These are phyloP conservation scores for Eucalyptus coolabah DNA, from an alignment of 345 rosid species.

Conservation along the genomic window DNA sequence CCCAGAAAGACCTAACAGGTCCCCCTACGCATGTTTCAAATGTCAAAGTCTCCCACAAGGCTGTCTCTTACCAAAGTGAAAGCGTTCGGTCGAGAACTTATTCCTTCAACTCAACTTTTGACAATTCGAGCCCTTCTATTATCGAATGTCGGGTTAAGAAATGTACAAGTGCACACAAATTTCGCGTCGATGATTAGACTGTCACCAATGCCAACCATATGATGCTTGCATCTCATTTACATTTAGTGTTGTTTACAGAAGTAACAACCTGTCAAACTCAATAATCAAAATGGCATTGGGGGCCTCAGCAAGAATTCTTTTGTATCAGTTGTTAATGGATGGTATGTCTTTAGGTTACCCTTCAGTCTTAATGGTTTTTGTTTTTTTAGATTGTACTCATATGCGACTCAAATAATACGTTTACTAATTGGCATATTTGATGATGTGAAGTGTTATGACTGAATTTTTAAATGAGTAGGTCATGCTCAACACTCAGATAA, in stretches of 20 bases:
- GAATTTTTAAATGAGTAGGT: not conserved
- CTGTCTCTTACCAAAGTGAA: not conserved
- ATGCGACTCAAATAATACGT: not conserved
- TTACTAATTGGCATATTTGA: not conserved
- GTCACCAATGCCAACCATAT: not conserved
- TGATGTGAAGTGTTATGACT: not conserved
- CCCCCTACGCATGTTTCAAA: not conserved
- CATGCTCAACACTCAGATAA: not conserved
- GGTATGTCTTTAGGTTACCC: not conserved
- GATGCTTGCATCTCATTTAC: not conserved
- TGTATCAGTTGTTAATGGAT: not conserved
- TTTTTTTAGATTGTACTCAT: not conserved
- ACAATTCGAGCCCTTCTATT: not conserved
- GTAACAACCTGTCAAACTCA: not conserved
- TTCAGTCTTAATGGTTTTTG: not conserved
- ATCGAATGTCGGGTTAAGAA: not conserved
- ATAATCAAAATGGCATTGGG: not conserved
- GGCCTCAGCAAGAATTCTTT: not conserved
- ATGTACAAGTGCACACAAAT: not conserved
- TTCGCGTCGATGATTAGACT: not conserved
- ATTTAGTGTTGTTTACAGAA: not conserved
- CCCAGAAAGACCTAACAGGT: not conserved
- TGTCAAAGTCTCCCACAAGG: not conserved
- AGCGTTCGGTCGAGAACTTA: not conserved
- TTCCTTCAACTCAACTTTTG: not conserved